Base-by-base conservation (phyloP, 345 rosid genomes). In the Citrus hindsii region DNA sequence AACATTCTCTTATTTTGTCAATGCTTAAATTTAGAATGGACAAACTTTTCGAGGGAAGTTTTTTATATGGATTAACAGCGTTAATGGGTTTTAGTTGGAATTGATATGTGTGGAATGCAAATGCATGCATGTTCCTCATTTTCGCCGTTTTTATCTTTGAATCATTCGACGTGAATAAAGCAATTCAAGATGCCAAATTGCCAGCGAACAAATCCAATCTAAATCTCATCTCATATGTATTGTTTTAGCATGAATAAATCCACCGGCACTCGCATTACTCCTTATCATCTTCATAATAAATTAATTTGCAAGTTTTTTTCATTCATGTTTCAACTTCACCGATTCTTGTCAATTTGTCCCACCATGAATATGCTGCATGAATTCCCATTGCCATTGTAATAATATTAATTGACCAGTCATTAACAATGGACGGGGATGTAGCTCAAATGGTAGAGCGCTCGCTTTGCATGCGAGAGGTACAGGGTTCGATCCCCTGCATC, bases 401-500 rank as follows among this genome's bases (percentile, higher is more conserved):
- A 35, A 5, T 5, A 6, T 6, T 35, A 38, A 38, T 8, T 38
- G 42, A 38, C 42, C 2, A 7, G 0, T 12, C 1, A 0, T 2
- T 9, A 40, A 0, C 9, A 0, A 8, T 0, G 0, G 21, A 0
- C 0, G 94, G 97, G 90, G 92, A 83, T 92, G 98, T 90, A 90
- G 95, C 95, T 93, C 94, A 90, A 90, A 87, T 92, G 97, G 94
- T 90, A 87, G 89, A 89, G 92, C 94, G 93, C 91, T 85, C 88
- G 92, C 94, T 88, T 92, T 90, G 97, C 94, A 92, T 89, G 92
- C 90, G 94, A 84, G 97, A 93, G 97, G 90, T 84, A 92, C 90
- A 77, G 90, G 88, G 93, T 89, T 93, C 92, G 94, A 93, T 90
- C 63, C 90, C 92, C 92, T 85, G 92, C 94, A 87, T 92, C 92